Conservation (phyloP, 1,139 yeast genomes). For the Taphrina communis region DNA sequence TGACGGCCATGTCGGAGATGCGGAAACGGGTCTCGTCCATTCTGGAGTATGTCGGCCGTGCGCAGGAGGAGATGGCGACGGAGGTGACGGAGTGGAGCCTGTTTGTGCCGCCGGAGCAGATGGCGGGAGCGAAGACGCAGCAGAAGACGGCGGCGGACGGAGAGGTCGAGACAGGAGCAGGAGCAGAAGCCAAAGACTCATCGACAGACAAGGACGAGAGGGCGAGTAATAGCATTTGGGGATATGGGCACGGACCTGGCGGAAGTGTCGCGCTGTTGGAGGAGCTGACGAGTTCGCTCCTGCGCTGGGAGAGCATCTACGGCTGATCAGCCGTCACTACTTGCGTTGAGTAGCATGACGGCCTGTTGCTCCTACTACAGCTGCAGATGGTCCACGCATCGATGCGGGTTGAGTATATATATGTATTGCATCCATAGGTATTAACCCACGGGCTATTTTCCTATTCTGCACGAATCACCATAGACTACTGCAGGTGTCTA, state of each 20-base stretch:
- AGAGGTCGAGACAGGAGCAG: background rate
- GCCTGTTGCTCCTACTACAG: no score
- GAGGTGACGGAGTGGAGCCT: constrained; percentile 63
- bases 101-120: constrained; percentile 5
- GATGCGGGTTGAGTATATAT: no score
- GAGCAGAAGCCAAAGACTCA: no score
- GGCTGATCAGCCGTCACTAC: constrained; percentile 51
- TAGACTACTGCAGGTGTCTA: no score
- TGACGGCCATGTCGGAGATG: constrained; percentile 70
- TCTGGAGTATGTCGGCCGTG: constrained; percentile 83
- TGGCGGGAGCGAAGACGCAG: constrained; percentile 7
- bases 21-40: constrained; percentile 87
- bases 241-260: constrained; percentile 58
- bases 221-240: constrained; percentile 48
- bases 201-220: no score
- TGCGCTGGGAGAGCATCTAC: constrained; percentile 77
- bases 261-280: constrained; percentile 72
- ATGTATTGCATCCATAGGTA: no score
- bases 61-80: constrained; percentile 76
- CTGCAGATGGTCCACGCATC: no score
- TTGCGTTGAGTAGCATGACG: no score
- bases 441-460: no score
- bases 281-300: constrained; percentile 67
- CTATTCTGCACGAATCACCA: no score
- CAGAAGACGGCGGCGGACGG: background rate